Percentiles rank a stretch among this genome's conserved stretches.
These are phyloP conservation scores for Lepraria neglecta DNA, from an alignment of 495 filamentous ascomycete species.

Conservation along the genomic window DNA sequence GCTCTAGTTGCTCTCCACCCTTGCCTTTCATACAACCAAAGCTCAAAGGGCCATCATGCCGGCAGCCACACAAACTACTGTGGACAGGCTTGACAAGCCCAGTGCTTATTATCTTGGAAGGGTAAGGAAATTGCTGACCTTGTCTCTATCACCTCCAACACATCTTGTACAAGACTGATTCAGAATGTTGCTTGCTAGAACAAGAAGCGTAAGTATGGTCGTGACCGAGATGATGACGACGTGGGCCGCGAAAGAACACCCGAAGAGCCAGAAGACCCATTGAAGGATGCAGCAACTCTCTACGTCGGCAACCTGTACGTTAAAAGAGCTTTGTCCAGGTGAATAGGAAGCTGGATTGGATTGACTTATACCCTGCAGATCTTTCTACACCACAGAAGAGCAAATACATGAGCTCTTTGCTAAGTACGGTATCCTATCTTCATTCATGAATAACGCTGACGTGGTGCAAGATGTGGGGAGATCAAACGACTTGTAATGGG, in stretches of 20 bases:
- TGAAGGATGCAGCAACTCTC: conserved; percentile 85
- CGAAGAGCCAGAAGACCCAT: conserved; percentile 59
- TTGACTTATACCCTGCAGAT: conserved; percentile 51
- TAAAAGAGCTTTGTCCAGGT: background rate
- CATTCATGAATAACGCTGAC: background rate
- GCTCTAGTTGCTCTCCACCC: conserved; percentile 9
- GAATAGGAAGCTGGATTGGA: background rate
- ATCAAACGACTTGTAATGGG: conserved; percentile 99
- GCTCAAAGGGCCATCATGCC: conserved; percentile 15
- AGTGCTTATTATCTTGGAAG: conserved; percentile 80
- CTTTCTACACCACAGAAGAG: conserved; percentile 99
- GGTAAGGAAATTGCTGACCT: conserved; percentile 42
- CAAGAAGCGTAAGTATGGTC: conserved; percentile 56
- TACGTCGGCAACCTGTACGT: conserved; percentile 95
- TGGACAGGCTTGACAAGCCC: conserved; percentile 81
- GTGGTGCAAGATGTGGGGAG: conserved; percentile 65
- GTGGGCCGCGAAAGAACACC: conserved; percentile 43
- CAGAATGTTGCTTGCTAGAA: conserved; percentile 44
- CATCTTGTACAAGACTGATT: background rate
- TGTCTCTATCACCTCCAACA: background rate
- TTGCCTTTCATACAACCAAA: background rate
- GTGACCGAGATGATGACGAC: conserved; percentile 52
- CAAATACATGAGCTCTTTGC: conserved; percentile 96
- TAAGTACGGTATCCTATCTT: conserved; percentile 47
- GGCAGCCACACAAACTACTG: conserved; percentile 51